Conservation (phyloP, 495 filamentous ascomycete genomes). For the Staphylotrichum tortipilum region DNA sequence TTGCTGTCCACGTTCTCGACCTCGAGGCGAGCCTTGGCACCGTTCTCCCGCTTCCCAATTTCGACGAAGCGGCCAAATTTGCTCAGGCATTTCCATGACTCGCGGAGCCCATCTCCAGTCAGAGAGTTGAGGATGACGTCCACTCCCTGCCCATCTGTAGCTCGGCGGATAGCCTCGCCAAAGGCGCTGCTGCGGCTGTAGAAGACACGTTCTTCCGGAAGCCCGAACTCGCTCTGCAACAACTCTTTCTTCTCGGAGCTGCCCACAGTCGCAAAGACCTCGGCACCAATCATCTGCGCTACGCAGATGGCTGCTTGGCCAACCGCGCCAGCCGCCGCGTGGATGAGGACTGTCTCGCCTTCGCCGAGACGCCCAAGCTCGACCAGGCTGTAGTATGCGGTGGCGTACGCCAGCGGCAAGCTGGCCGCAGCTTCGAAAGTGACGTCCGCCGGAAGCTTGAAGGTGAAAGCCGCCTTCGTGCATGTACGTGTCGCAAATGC, state of each 20-base stretch:
- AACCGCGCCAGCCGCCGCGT: constrained; percentile 48
- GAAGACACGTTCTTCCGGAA: constrained; percentile 50
- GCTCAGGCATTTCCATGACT: constrained; percentile 41
- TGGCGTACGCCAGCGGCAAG: constrained; percentile 49
- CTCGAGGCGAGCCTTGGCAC: constrained; percentile 32
- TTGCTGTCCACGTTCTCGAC: constrained; percentile 36
- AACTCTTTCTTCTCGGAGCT: constrained; percentile 43
- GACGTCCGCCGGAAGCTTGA: constrained; percentile 41
- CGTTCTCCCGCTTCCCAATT: constrained; percentile 34
- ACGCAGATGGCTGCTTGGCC: constrained; percentile 55
- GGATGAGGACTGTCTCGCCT: constrained; percentile 53
- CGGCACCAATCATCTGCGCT: constrained; percentile 46
- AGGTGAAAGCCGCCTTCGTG: constrained; percentile 29
- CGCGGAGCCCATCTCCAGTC: constrained; percentile 31
- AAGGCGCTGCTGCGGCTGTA: constrained; percentile 40
- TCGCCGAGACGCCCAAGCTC: constrained; percentile 38
- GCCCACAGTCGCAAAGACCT: constrained; percentile 52
- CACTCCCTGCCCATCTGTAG: constrained; percentile 47
- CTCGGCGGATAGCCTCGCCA: constrained; percentile 36
- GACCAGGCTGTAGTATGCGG: constrained; percentile 49
- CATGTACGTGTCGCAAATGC: constrained; percentile 36
- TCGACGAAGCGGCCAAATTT: constrained; percentile 43
- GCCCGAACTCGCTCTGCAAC: constrained; percentile 39
- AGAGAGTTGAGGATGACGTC: constrained; percentile 26
- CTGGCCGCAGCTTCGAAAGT: constrained; percentile 46